These are phyloP conservation scores for Ogataea polymorpha DNA, from an alignment of 805 yeast genomes.

Conservation along the genomic window DNA sequence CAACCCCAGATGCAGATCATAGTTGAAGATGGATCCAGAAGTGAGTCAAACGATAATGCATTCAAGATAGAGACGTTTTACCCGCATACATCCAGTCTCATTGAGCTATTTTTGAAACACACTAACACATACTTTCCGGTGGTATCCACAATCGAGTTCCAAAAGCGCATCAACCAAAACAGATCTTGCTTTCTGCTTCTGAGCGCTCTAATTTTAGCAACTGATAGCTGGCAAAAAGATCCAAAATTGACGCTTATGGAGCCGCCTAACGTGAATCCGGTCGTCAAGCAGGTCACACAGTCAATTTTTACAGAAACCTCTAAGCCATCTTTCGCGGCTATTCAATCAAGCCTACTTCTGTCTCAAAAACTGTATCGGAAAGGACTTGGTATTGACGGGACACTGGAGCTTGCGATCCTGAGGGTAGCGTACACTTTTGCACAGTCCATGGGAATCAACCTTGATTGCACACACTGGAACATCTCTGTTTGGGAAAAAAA, in stretches of 20 bases:
- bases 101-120: conserved; percentile 11
- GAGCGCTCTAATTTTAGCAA: conserved; percentile 11
- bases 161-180: not conserved
- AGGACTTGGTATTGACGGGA: too few relatives aligned
- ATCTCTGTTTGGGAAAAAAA: conserved; percentile 17
- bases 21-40: too few relatives aligned
- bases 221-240: conserved; percentile 17
- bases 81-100: conserved; percentile 7
- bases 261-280: conserved; percentile 3
- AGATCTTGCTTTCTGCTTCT: conserved; percentile 4
- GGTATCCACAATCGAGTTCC: conserved; percentile 6
- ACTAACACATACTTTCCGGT: conserved; percentile 17
- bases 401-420: not conserved
- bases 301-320: too few relatives aligned
- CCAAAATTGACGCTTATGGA: conserved; percentile 11
- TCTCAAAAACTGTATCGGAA: too few relatives aligned
- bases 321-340: too few relatives aligned
- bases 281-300: too few relatives aligned
- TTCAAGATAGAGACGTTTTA: too few relatives aligned
- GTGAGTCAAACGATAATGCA: too few relatives aligned
- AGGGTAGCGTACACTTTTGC: conserved; percentile 12
- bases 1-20: too few relatives aligned
- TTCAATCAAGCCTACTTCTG: too few relatives aligned
- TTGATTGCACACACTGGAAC: conserved; percentile 12
- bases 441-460: conserved; percentile 17